These are phyloP conservation scores for Suillus subaureus DNA, from an alignment of 768 basidiomycete species.

Conservation along the genomic window DNA sequence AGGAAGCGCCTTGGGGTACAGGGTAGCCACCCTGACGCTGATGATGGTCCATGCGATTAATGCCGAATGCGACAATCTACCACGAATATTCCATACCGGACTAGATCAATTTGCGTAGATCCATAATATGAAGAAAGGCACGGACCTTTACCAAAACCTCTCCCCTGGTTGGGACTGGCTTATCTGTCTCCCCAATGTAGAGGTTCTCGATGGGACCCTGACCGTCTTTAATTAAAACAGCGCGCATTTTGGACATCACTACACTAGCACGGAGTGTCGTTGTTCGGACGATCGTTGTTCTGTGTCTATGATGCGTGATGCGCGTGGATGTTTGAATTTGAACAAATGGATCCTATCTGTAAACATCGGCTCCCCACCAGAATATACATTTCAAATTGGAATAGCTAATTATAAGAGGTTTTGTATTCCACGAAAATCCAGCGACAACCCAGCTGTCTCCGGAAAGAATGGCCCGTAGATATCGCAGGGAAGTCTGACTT, in stretches of 20 bases:
- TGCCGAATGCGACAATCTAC: conserved; percentile 81
- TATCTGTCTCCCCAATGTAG: conserved; percentile 71
- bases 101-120: neutral
- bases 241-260: conserved; percentile 57
- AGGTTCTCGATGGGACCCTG: conserved; percentile 78
- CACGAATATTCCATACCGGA: neutral
- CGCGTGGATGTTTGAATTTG: neutral
- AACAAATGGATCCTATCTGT: neutral
- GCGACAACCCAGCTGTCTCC: conserved; percentile 1
- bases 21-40: conserved; percentile 80
- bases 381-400: neutral
- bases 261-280: neutral
- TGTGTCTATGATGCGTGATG: neutral
- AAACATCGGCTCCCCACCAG: neutral
- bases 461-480: neutral
- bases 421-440: conserved; percentile 3
- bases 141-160: conserved; percentile 82
- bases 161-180: conserved; percentile 55
- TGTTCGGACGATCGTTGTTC: neutral
- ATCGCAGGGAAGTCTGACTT: neutral
- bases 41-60: conserved; percentile 84
- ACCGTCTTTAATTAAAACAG: conserved; percentile 75
- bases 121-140: conserved; percentile 5
- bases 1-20: conserved; percentile 71
- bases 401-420: neutral